Conservation (phyloP, 495 filamentous ascomycete genomes). For the Talaromyces thailandensis region DNA sequence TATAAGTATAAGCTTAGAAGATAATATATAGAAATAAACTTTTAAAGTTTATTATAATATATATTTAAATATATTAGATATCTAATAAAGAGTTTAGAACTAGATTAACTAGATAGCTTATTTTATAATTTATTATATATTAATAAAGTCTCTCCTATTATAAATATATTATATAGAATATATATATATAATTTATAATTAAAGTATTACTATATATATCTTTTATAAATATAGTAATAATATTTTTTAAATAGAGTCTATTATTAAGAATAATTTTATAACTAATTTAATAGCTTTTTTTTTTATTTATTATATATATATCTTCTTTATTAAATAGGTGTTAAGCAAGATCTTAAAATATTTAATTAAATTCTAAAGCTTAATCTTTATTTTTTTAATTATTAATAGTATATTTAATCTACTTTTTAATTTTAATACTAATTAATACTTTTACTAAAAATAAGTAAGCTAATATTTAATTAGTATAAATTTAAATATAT, state of each 20-base stretch:
- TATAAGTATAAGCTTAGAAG: neutral
- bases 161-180: no score
- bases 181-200: neutral
- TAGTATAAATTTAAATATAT: neutral
- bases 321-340: neutral
- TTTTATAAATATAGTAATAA: neutral
- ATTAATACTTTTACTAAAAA: slow-evolving; percentile 7
- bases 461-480: neutral
- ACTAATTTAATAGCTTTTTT: neutral
- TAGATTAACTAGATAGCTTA: no score
- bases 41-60: slow-evolving; percentile 4
- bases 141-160: no score
- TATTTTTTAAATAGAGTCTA: neutral
- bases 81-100: neutral
- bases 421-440: slow-evolving; percentile 5
- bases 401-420: slow-evolving; percentile 5
- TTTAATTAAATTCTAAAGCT: no score
- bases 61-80: slow-evolving; percentile 4
- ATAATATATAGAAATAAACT: slow-evolving; percentile 1
- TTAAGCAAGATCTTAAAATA: neutral
- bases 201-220: neutral
- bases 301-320: slow-evolving; percentile 5
- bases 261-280: neutral
- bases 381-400: neutral
- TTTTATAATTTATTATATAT: no score